A percentile compares a stretch with the other conserved stretches of the same genome.
Conservation (phyloP, 352 stramenopile genomes). For the Sclerospora graminicola region DNA sequence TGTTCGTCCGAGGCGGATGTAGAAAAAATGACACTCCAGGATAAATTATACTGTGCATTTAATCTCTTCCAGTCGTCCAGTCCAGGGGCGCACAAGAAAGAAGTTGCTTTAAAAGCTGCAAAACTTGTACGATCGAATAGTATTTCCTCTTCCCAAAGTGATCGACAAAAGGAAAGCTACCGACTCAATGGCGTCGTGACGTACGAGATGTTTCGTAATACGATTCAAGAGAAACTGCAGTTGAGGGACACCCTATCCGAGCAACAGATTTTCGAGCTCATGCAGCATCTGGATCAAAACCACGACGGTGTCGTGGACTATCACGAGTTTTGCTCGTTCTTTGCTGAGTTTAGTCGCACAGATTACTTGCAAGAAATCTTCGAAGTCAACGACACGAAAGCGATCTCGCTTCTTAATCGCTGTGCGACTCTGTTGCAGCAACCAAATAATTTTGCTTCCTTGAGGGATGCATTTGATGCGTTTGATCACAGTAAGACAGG, state of each 20-base stretch:
- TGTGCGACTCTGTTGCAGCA: conserved; percentile 40
- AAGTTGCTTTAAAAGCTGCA: conserved; percentile 5
- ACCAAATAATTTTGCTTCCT: conserved; percentile 30
- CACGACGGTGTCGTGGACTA: conserved; percentile 85
- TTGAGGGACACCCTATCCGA: conserved; percentile 62
- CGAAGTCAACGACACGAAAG: conserved; percentile 60
- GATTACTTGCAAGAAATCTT: conserved; percentile 73
- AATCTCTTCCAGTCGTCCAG: conserved; percentile 41
- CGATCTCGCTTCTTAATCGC: conserved; percentile 58
- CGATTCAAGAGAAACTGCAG: conserved; percentile 49
- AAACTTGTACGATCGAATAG: not conserved
- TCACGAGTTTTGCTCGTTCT: conserved; percentile 84
- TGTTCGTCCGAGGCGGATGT: conserved; percentile 24
- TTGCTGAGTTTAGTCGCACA: conserved; percentile 63
- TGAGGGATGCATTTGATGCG: conserved; percentile 44
- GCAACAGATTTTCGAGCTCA: conserved; percentile 89
- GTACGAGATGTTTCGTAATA: conserved; percentile 71
- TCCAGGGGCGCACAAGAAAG: conserved; percentile 11
- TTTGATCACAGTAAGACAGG: conserved; percentile 36
- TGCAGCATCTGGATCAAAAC: conserved; percentile 88
- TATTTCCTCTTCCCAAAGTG: conserved; percentile 2
- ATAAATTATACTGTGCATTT: conserved; percentile 65
- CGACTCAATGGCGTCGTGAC: conserved; percentile 45
- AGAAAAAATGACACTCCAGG: conserved; percentile 39
- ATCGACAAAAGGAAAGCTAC: conserved; percentile 29